Percentiles rank a stretch among this genome's conserved stretches.
Evolutionary conservation across 2,329 filamentous ascomycete genomes (phyloP).

Genomic region (Leptoxyphium fumago): DNA sequence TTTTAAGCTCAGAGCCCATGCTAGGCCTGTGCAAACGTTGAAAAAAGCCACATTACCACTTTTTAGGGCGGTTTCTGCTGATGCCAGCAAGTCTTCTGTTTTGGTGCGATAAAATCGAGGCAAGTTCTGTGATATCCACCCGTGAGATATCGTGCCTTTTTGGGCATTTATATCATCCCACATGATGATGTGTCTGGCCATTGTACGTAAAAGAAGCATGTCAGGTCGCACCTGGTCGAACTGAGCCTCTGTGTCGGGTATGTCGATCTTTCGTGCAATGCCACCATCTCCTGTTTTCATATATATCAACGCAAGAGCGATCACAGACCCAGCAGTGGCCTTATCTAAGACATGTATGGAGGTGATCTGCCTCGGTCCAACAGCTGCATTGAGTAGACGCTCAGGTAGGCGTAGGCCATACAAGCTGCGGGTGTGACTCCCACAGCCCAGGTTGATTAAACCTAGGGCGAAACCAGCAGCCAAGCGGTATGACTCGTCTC

Average conservation of each 20-base stretch:
- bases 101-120: constrained; percentile 51
- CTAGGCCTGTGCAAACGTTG: constrained; percentile 79
- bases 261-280: constrained; percentile 80
- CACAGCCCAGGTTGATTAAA: constrained; percentile 87
- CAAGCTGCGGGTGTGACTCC: constrained; percentile 71
- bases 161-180: constrained; percentile 67
- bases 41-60: constrained; percentile 66
- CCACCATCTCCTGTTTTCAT: constrained; percentile 90
- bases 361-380: constrained; percentile 79
- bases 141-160: constrained; percentile 24
- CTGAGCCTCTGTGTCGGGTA: constrained; percentile 77
- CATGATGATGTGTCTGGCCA: constrained; percentile 82
- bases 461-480: constrained; percentile 88
- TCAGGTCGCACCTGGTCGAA: constrained; percentile 95
- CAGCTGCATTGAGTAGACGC: constrained; percentile 69
- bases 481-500: constrained; percentile 90
- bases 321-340: constrained; percentile 80
- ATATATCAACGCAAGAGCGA: constrained; percentile 82
- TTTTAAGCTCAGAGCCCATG: constrained; percentile 46
- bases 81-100: constrained; percentile 31
- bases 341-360: constrained; percentile 86
- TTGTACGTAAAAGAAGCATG: constrained; percentile 74
- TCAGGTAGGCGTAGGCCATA: constrained; percentile 91
- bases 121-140: constrained; percentile 62
- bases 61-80: constrained; percentile 28